Conservation (phyloP, 2,329 filamentous ascomycete species). For the Penicillium sp. region DNA sequence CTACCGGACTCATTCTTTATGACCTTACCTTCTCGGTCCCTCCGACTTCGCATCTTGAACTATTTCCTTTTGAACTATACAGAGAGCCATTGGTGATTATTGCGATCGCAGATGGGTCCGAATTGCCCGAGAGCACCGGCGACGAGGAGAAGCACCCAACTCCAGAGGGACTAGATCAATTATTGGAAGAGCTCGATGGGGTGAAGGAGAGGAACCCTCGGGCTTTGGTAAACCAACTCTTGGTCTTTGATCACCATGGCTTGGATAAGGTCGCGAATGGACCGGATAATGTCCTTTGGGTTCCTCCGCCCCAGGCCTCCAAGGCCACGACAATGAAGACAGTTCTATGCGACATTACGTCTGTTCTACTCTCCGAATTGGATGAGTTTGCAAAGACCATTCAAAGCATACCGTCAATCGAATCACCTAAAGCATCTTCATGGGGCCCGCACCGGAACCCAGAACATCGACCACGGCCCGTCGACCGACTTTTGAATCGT, state of each 20-base stretch:
- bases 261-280: slow-evolving; percentile 53
- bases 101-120: slow-evolving; percentile 76
- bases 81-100: slow-evolving; percentile 80
- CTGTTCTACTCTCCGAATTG: slow-evolving; percentile 71
- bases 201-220: slow-evolving; percentile 71
- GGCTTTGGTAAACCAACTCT: slow-evolving; percentile 71
- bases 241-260: slow-evolving; percentile 72
- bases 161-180: slow-evolving; percentile 35
- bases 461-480: slow-evolving; percentile 41
- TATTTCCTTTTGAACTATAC: slow-evolving; percentile 88
- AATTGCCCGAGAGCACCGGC: slow-evolving; percentile 49
- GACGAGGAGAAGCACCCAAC: slow-evolving; percentile 33
- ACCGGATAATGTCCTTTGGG: slow-evolving; percentile 64
- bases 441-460: slow-evolving; percentile 50
- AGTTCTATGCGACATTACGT: slow-evolving; percentile 74
- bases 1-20: slow-evolving; percentile 81
- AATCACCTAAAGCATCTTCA: slow-evolving; percentile 62
- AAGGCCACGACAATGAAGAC: slow-evolving; percentile 78
- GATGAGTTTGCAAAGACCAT: slow-evolving; percentile 69
- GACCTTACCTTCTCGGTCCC: slow-evolving; percentile 78
- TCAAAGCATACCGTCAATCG: slow-evolving; percentile 70
- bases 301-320: slow-evolving; percentile 66
- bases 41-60: slow-evolving; percentile 71
- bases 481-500: slow-evolving; percentile 62
- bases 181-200: slow-evolving; percentile 64